Conservation (phyloP, 495 filamentous ascomycete species). For the Aspergillus ostianus region DNA sequence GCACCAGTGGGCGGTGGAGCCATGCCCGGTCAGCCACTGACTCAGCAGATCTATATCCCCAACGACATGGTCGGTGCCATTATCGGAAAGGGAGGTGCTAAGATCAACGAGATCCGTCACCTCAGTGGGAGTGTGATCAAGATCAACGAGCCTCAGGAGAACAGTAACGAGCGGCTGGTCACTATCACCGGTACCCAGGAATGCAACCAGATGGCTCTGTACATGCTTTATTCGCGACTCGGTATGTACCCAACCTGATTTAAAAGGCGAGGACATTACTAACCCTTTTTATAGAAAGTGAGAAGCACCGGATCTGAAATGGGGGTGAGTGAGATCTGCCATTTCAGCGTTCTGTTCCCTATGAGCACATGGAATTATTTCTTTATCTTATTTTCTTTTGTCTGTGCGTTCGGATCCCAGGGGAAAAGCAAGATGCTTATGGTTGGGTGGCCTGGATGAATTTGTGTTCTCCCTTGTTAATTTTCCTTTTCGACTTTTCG, state of each 20-base stretch:
- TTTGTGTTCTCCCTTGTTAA: conserved; percentile 17
- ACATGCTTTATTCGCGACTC: conserved; percentile 96
- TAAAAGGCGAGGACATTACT: conserved; percentile 14
- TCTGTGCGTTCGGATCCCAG: conserved; percentile 10
- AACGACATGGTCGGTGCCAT: conserved; percentile 99
- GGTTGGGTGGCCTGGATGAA: conserved; percentile 32
- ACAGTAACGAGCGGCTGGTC: conserved; percentile 95
- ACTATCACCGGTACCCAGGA: conserved; percentile 97
- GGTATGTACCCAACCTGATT: conserved; percentile 59
- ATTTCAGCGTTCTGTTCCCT: conserved; percentile 15
- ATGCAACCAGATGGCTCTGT: conserved; percentile 98
- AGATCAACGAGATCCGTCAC: conserved; percentile 98
- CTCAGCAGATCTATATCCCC: conserved; percentile 97
- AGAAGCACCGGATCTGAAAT: conserved; percentile 70
- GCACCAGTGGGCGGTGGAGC: conserved; percentile 72
- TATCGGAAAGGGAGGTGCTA: conserved; percentile 96
- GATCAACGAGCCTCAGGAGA: conserved; percentile 99
- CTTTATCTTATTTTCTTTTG: conserved; percentile 5
- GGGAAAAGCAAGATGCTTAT: conserved; percentile 29
- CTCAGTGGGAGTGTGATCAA: conserved; percentile 98
- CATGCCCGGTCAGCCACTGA: conserved; percentile 82
- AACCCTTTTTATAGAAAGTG: conserved; percentile 61
- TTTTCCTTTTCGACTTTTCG: conserved; percentile 22
- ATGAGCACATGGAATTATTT: conserved; percentile 16
- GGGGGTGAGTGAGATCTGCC: conserved; percentile 10